Base-by-base conservation (phyloP, 73 alveolate genomes). In the Effrenium voratum region DNA sequence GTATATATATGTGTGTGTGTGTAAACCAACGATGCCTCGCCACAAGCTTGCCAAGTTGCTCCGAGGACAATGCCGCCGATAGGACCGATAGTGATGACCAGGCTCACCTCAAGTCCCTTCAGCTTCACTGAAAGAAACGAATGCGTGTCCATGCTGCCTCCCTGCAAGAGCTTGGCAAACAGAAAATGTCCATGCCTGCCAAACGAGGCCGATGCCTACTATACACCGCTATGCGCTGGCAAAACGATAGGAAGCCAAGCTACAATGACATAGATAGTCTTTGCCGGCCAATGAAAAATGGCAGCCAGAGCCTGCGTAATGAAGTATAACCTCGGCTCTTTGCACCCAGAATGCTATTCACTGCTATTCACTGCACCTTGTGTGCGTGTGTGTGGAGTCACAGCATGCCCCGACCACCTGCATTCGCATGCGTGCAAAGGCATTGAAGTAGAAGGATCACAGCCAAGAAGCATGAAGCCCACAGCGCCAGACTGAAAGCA, bases 401-500 rank as follows among this genome's bases (percentile, higher is more conserved):
- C n/a, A n/a, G n/a, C n/a, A n/a, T n/a, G n/a, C n/a, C n/a, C n/a
- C n/a, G n/a, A n/a, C n/a, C n/a, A n/a, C n/a, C n/a, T n/a, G n/a
- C n/a, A n/a, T n/a, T n/a, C n/a, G n/a, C n/a, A n/a, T n/a, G n/a
- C n/a, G n/a, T n/a, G n/a, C n/a, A n/a, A n/a, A n/a, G n/a, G n/a
- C n/a, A n/a, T n/a, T n/a, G n/a, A n/a, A n/a, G n/a, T n/a, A n/a
- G n/a, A n/a, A n/a, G n/a, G n/a, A n/a, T n/a, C 43, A 63, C 94
- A 88, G 30, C 85, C 85, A 22, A 12, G 95, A 72, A 32, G 55
- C 97, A 90, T 90, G 75, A 90, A 90, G 45, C 97, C 97, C 8
- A 90, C 97, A 5, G 97, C 44, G 5, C 97, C 97, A 34, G 97
- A 90, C 59, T 90, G 97, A 41, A 90, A 90, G 57, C 97, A 90